phyloP scores from a whole-genome alignment of 768 basidiomycete genomes.

The Albatrellus ellisii region DNA sequence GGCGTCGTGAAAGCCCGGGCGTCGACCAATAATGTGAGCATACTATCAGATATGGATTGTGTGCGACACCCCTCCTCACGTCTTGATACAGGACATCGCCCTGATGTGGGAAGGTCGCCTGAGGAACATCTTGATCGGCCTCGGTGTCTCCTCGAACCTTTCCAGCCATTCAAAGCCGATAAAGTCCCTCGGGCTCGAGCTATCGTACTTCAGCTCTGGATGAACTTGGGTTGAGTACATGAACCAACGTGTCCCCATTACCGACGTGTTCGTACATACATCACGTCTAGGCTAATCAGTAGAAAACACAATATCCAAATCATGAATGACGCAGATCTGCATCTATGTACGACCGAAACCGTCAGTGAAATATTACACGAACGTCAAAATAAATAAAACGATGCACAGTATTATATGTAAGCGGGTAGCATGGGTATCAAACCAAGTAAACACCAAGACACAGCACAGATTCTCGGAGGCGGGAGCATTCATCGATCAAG shows the following conservation, averaged over 20 bases:
- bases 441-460: too few relatives aligned
- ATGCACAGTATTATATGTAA: too few relatives aligned
- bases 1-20: conserved; percentile 86
- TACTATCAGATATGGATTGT: background rate
- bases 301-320: too few relatives aligned
- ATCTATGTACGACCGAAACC: too few relatives aligned
- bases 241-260: background rate
- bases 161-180: conserved; percentile 79
- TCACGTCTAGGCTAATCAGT: too few relatives aligned
- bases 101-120: conserved; percentile 91
- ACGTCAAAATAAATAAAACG: too few relatives aligned
- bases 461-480: too few relatives aligned
- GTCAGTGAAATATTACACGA: too few relatives aligned
- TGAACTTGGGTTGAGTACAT: conserved; percentile 13
- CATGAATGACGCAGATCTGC: too few relatives aligned
- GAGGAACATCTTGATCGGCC: conserved; percentile 76
- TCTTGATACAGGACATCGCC: conserved; percentile 57
- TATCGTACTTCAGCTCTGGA: conserved; percentile 80
- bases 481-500: too few relatives aligned
- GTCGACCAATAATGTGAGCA: conserved; percentile 78
- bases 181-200: conserved; percentile 79
- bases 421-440: too few relatives aligned
- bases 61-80: conserved; percentile 2
- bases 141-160: conserved; percentile 88
- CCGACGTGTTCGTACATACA: background rate